These are phyloP conservation scores for Cryptococcus sp. DNA, from an alignment of 1,284 basidiomycete genomes.

Conservation along the genomic window DNA sequence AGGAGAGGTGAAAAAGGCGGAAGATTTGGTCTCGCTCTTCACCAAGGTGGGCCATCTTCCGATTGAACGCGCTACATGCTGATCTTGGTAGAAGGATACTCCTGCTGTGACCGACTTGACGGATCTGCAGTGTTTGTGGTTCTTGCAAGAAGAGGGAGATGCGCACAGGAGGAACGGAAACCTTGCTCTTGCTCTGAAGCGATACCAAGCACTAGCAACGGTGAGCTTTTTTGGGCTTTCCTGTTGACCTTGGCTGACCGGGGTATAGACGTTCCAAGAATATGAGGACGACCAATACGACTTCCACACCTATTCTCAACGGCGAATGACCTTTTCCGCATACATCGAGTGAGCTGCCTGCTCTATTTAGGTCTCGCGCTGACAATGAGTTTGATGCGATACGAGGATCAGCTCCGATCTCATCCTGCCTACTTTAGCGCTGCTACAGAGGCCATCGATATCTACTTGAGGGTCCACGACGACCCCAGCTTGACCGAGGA, in stretches of 20 bases:
- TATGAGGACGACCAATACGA: constrained; percentile 97
- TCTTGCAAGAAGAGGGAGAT: constrained; percentile 76
- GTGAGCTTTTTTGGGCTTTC: constrained; percentile 44
- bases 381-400: constrained; percentile 62
- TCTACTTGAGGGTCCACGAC: constrained; percentile 70
- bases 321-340: constrained; percentile 79
- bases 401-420: constrained; percentile 72
- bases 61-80: neutral
- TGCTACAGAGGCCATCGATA: constrained; percentile 66
- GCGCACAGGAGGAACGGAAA: constrained; percentile 62
- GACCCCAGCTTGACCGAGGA: constrained; percentile 57
- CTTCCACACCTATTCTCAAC: constrained; percentile 92
- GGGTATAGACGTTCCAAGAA: constrained; percentile 68
- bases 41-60: constrained; percentile 61
- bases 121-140: constrained; percentile 94
- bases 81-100: constrained; percentile 65
- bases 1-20: constrained; percentile 69
- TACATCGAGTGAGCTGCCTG: constrained; percentile 53
- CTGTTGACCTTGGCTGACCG: neutral
- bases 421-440: constrained; percentile 71
- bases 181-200: constrained; percentile 79
- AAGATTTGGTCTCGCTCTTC: constrained; percentile 69
- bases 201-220: constrained; percentile 70
- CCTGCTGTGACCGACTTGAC: constrained; percentile 75
- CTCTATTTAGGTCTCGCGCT: too few species aligned